phyloP scores from a whole-genome alignment of 345 rosid species.

The Euclidium syriacum region DNA sequence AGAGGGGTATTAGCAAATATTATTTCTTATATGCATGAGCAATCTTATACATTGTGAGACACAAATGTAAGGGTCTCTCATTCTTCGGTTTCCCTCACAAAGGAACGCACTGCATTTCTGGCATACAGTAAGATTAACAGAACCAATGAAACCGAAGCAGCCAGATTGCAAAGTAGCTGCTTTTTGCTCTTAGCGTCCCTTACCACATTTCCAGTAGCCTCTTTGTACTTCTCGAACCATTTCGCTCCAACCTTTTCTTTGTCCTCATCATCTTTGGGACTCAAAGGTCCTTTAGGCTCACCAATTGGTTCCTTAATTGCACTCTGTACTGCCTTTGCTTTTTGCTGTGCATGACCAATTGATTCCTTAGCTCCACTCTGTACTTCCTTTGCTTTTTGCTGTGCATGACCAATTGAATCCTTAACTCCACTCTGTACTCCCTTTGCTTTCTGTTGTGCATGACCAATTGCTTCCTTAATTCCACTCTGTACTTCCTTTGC shows the following conservation, averaged over 20 bases:
- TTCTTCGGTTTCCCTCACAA: constrained; percentile 22
- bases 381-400: background rate
- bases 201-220: constrained; percentile 30
- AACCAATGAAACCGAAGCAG: constrained; percentile 29
- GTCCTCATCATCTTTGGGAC: constrained; percentile 27
- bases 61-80: constrained; percentile 3
- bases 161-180: constrained; percentile 30
- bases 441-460: constrained; percentile 15
- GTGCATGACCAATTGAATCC: too few species aligned
- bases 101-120: constrained; percentile 29
- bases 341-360: too few species aligned
- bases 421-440: background rate
- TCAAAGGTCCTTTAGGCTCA: constrained; percentile 23
- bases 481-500: constrained; percentile 2
- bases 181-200: constrained; percentile 33
- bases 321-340: background rate
- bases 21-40: constrained; percentile 14
- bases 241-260: constrained; percentile 27
- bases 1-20: background rate
- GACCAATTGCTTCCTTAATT: too few species aligned
- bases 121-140: constrained; percentile 28
- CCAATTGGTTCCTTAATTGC: background rate
- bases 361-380: too few species aligned
- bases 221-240: constrained; percentile 32
- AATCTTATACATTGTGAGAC: constrained; percentile 18